phyloP scores from a whole-genome alignment of 2,329 filamentous ascomycete species.

The Aspergillus chevalieri region DNA sequence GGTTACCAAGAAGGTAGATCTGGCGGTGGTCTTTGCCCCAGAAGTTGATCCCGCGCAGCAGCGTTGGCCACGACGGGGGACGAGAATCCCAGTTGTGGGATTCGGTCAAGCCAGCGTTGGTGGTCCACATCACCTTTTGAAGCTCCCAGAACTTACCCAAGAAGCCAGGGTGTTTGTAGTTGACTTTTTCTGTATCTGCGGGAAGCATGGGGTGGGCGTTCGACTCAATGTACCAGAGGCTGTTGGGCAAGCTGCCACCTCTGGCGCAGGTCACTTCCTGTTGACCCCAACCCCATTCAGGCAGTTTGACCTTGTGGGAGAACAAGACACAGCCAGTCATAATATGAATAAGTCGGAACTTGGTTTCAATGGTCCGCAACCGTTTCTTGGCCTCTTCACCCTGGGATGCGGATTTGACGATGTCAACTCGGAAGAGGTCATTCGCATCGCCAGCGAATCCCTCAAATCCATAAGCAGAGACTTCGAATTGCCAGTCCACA shows the following conservation, averaged over 20 bases:
- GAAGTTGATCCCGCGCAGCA: constrained; percentile 96
- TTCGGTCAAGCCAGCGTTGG: constrained; percentile 91
- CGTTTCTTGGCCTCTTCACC: constrained; percentile 73
- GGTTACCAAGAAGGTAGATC: constrained; percentile 94
- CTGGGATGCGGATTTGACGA: constrained; percentile 82
- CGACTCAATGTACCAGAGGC: constrained; percentile 90
- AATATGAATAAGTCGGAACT: constrained; percentile 89
- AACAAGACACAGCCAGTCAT: constrained; percentile 97
- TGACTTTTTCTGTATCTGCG: constrained; percentile 79
- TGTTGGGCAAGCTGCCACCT: constrained; percentile 88
- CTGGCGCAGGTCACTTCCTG: constrained; percentile 98
- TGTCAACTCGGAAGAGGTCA: constrained; percentile 90
- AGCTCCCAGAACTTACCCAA: constrained; percentile 97
- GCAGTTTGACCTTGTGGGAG: constrained; percentile 98
- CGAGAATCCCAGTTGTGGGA: constrained; percentile 98
- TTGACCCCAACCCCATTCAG: constrained; percentile 95
- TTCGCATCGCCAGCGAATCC: constrained; percentile 97
- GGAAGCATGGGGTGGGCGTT: constrained; percentile 78
- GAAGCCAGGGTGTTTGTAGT: constrained; percentile 91
- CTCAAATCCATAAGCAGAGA: constrained; percentile 94
- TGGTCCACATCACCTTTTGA: constrained; percentile 97
- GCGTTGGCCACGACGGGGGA: constrained; percentile 84
- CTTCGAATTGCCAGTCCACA: constrained; percentile 90
- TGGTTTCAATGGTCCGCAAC: constrained; percentile 88
- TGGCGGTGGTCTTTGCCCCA: constrained; percentile 93